Evolutionary conservation across 768 basidiomycete genomes (phyloP).

Genomic region (Piloderma croceum): DNA sequence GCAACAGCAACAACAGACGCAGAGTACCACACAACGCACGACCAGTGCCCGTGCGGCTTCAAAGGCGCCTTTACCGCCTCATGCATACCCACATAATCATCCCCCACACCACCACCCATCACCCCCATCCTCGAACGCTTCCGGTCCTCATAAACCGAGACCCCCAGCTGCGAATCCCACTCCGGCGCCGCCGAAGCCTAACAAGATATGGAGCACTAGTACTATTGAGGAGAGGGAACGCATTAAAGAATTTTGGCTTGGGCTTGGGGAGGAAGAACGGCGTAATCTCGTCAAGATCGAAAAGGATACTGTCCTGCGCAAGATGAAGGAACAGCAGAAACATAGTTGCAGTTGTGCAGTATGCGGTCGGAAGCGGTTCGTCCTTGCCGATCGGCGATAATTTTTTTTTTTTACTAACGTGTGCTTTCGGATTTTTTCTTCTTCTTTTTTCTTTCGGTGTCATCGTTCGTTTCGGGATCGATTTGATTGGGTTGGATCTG

Average conservation of each 20-base stretch:
- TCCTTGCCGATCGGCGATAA: slow-evolving; percentile 21
- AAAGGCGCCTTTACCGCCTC: slow-evolving; percentile 51
- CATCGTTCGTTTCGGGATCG: slow-evolving; percentile 14
- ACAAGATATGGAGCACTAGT: slow-evolving; percentile 93
- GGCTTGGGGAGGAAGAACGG: slow-evolving; percentile 85
- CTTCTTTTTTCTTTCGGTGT: slow-evolving; percentile 18
- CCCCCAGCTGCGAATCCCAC: too few species aligned
- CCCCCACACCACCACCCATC: slow-evolving; percentile 50
- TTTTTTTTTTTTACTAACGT: slow-evolving; percentile 23
- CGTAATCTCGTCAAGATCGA: slow-evolving; percentile 92
- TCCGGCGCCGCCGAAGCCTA: slow-evolving; percentile 39
- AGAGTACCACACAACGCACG: slow-evolving; percentile 22
- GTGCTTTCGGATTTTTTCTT: slow-evolving; percentile 8
- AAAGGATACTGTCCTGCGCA: slow-evolving; percentile 93
- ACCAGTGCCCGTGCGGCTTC: too few species aligned
- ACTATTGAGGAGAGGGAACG: slow-evolving; percentile 90
- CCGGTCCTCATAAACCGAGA: slow-evolving; percentile 25
- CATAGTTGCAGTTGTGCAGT: slow-evolving; percentile 95
- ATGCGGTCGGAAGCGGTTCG: slow-evolving; percentile 93
- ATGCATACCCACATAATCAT: slow-evolving; percentile 46
- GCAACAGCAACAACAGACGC: not conserved
- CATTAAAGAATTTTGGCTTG: slow-evolving; percentile 98
- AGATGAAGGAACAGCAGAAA: slow-evolving; percentile 99
- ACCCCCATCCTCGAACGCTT: slow-evolving; percentile 31
- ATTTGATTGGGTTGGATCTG: slow-evolving; percentile 10